Conservation (phyloP, 495 filamentous ascomycete genomes). For the Aspergillus baeticus region DNA sequence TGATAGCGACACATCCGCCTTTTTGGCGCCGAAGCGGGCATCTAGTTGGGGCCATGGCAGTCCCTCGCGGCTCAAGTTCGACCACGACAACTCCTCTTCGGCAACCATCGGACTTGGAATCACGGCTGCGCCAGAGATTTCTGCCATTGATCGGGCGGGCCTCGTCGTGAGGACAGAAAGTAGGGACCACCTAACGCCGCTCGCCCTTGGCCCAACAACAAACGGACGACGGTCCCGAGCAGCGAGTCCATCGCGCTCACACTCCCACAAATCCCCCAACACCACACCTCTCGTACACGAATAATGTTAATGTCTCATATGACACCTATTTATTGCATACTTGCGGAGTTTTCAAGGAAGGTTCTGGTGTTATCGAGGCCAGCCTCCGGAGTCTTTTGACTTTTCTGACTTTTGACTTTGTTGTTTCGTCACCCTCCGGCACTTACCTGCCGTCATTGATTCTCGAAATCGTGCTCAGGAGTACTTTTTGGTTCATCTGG, state of each 20-base stretch:
- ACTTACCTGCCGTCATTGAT: no score
- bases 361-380: background rate
- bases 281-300: constrained; percentile 42
- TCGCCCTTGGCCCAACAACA: constrained; percentile 41
- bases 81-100: constrained; percentile 53
- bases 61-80: constrained; percentile 53
- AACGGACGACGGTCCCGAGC: constrained; percentile 46
- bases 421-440: no score
- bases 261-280: constrained; percentile 41
- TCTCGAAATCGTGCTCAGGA: no score
- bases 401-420: no score
- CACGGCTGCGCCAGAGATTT: constrained; percentile 39
- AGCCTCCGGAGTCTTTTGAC: no score
- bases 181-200: constrained; percentile 62
- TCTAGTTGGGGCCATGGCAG: constrained; percentile 39
- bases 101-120: constrained; percentile 50
- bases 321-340: constrained; percentile 3
- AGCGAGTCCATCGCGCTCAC: constrained; percentile 44
- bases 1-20: constrained; percentile 29
- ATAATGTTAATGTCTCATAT: constrained; percentile 28
- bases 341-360: background rate
- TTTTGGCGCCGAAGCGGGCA: constrained; percentile 35
- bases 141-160: constrained; percentile 69
- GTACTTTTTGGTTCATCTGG: no score
- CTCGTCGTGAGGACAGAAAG: constrained; percentile 79